Base-by-base conservation (phyloP, 2,329 filamentous ascomycete species). In the Penicillium expansum region DNA sequence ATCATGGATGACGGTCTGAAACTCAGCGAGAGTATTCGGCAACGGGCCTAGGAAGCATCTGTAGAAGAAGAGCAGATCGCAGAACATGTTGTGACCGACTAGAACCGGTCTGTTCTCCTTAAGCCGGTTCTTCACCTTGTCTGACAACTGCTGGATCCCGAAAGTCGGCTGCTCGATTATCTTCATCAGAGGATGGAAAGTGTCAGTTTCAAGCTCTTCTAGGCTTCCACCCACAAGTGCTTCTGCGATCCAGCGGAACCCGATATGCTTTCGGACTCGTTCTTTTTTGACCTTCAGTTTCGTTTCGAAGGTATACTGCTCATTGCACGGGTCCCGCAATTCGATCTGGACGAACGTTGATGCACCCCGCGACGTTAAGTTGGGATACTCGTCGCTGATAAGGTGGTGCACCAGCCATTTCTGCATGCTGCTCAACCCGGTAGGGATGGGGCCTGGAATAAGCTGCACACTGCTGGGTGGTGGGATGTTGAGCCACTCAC, bases 331-430 rank as follows among this genome's bases (percentile, higher is more conserved):
- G 48, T 78, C 69, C 32, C 70, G 73, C 5, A 68, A 60, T 13
- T 75, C 67, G 35, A 81, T 71, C 51, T 77, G 75, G 5, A 80
- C 65, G 57, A 76, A 79, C 14, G 67, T 64, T 9, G 66, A 57
- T 52, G 70, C 72, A 13, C 72, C 68, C 13, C 74, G 66, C 3
- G 77, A 74, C 32, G 73, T 73, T 43, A 80, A 61, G 22, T 59
- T 62, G 1, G 76, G 75, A 54, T 75, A 90, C 61, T 89, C 86
- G 14, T 79, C 80, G 13, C 84, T 79, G n/a, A 90, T 79, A 13
- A 88, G 75, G 63, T 89, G 86, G 66, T 89, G 83, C 0, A 89
- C 79, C 6, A 90, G 76, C 33, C 84, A 79, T 68, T 86, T 84
- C 67, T 90, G 86, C 63, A 83, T 88, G 0, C 80, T 78, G 58